These are phyloP conservation scores for Phytophthora tubulina DNA, from an alignment of 352 stramenopile genomes.

Conservation along the genomic window DNA sequence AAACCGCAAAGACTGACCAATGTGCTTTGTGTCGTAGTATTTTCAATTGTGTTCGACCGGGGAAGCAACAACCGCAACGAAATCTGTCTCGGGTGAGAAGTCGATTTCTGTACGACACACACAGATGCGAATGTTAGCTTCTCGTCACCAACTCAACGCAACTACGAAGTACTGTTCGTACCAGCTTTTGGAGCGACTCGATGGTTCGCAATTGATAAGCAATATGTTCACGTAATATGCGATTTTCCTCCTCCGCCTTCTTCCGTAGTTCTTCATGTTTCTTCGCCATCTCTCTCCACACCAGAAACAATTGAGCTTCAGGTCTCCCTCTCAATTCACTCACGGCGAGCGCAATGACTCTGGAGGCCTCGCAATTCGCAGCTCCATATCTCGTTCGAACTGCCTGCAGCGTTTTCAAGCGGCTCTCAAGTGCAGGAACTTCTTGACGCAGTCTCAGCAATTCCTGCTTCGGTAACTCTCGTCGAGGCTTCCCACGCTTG, in stretches of 20 bases:
- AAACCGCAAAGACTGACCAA: background rate
- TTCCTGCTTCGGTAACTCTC: background rate
- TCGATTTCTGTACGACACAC: background rate
- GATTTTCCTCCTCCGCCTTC: background rate
- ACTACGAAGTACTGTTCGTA: background rate
- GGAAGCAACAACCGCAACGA: background rate
- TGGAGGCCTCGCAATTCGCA: slow-evolving; percentile 7
- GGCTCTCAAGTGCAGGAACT: slow-evolving; percentile 1
- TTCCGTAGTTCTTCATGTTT: slow-evolving; percentile 1
- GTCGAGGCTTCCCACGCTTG: background rate
- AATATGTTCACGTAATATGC: background rate
- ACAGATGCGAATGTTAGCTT: background rate
- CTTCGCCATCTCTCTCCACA: slow-evolving; percentile 18
- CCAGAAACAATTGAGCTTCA: background rate
- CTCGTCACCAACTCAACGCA: background rate
- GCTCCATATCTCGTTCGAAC: slow-evolving; percentile 11
- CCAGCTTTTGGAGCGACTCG: slow-evolving; percentile 9
- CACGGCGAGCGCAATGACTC: background rate
- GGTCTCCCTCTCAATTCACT: background rate
- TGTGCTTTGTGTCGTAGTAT: background rate
- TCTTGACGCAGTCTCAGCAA: slow-evolving; percentile 1
- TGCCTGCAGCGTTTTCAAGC: background rate
- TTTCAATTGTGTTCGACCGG: background rate
- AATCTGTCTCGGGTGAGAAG: background rate
- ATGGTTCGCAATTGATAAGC: slow-evolving; percentile 1